Base-by-base conservation (phyloP, 305 asterid genomes). In the Lippia alba region DNA sequence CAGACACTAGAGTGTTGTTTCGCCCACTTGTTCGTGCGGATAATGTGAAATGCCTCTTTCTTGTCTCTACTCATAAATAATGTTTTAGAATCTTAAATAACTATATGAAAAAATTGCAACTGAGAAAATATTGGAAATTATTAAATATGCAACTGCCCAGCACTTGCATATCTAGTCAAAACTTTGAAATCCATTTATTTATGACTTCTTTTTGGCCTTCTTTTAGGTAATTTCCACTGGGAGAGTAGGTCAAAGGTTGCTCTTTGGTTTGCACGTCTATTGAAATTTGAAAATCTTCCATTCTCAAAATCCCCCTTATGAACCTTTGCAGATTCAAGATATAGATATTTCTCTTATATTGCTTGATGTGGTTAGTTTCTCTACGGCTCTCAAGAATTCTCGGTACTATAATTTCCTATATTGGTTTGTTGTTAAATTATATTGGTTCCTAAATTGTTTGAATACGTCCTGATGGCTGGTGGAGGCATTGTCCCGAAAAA, bases 291-390 rank as follows among this genome's bases (percentile, higher is more conserved):
- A 15, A n/a, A 15, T 50, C 56, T 50, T 50, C 56, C 56, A 50
- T n/a, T n/a, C 20, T 16, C 6, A 5, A 50, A 50, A 16, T 50
- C 20, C 56, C 2, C 56, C 20, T 14, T 12, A 11, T 10, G 53
- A n/a, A n/a, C 53, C 53, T 46, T 15, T n/a, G 0, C 10, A 1
- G 56, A 50, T 50, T n/a, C 24, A 50, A 24, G 15, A 15, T 50
- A 50, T 50, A n/a, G 56, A 15, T 50, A 18, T 10, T 50, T 5
- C 16, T n/a, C 56, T 14, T 16, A 50, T 50, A 50, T 50, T 50
- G 56, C 56, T 50, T 50, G 56, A 50, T 50, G 20, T 14, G 56
- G 56, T 50, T 50, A 50, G 56, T 16, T 0, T 50, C 24, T 50
- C 24, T 4, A 1, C 18, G 0, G 15, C 20, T 24, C 30, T 24